Percentiles rank a stretch among this genome's conserved stretches.
phyloP scores from a whole-genome alignment of 139 green algal species.

The Chlorella sp. region DNA sequence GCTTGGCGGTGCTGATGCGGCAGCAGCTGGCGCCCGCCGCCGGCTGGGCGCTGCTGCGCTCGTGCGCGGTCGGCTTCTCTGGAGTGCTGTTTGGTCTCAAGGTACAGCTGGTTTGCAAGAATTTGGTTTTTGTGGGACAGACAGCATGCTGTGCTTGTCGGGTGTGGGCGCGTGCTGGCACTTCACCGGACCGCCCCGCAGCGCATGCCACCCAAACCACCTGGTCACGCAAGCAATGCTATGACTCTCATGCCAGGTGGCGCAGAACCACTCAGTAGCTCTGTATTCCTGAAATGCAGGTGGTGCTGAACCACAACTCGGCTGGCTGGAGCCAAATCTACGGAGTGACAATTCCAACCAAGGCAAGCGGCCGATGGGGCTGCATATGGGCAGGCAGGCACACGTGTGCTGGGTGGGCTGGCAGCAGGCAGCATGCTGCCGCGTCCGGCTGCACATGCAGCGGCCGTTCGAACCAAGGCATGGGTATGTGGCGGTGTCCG shows the following conservation, averaged over 20 bases:
- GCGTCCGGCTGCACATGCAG: no score
- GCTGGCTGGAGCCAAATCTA: slow-evolving; percentile 54
- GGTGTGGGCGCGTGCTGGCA: background rate
- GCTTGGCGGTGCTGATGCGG: background rate
- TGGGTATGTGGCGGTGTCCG: no score
- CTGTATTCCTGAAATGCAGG: slow-evolving; percentile 15
- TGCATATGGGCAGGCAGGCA: no score
- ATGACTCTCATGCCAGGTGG: no score
- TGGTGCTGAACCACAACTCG: slow-evolving; percentile 62
- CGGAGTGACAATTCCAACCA: slow-evolving; percentile 75
- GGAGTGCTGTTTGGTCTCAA: slow-evolving; percentile 83
- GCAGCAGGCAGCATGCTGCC: no score
- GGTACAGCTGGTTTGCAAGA: slow-evolving; percentile 1
- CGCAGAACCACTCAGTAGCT: no score
- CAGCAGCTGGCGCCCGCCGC: background rate
- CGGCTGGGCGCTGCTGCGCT: slow-evolving; percentile 39
- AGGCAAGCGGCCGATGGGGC: no score
- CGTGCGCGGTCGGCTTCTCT: slow-evolving; percentile 75
- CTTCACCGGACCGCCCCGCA: no score
- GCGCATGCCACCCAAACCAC: no score
- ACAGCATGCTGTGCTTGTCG: background rate
- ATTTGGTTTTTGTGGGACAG: background rate
- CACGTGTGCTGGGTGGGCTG: no score
- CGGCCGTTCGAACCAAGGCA: no score
- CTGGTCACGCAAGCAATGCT: no score